These are phyloP conservation scores for Mucor plumbeus DNA, from an alignment of 371 early-diverging fungal species.

Conservation along the genomic window DNA sequence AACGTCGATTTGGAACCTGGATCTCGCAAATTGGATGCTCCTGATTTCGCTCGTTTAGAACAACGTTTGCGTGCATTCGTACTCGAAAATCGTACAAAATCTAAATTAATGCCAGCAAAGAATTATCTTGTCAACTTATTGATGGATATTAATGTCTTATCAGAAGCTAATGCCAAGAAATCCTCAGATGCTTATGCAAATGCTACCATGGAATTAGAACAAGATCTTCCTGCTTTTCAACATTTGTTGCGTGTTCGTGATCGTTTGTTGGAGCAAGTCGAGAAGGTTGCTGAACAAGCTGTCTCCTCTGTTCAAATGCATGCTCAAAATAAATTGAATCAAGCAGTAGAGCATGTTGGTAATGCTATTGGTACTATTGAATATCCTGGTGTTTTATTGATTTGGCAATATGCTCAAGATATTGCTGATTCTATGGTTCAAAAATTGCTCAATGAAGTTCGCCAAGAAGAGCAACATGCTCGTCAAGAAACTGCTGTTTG, in stretches of 20 bases:
- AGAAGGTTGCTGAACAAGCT: conserved; percentile 69
- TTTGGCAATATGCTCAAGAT: conserved; percentile 87
- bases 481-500: conserved; percentile 65
- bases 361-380: conserved; percentile 68
- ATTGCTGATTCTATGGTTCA: conserved; percentile 73
- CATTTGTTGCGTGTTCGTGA: conserved; percentile 59
- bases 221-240: conserved; percentile 62
- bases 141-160: conserved; percentile 64
- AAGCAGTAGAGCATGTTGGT: conserved; percentile 69
- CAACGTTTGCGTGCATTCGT: conserved; percentile 88
- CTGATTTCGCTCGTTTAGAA: conserved; percentile 82
- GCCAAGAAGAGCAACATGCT: conserved; percentile 72
- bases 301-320: conserved; percentile 59
- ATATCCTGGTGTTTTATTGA: conserved; percentile 81
- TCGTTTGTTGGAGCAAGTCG: conserved; percentile 67
- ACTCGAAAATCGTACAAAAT: conserved; percentile 92
- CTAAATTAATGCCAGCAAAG: conserved; percentile 94
- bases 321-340: conserved; percentile 56
- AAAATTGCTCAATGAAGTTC: conserved; percentile 63
- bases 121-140: conserved; percentile 85
- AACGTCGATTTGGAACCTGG: conserved; percentile 50
- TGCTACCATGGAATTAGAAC: conserved; percentile 51
- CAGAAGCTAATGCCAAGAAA: conserved; percentile 58
- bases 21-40: conserved; percentile 54
- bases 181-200: conserved; percentile 43